Percentiles rank a stretch among this genome's conserved stretches.
phyloP scores from a whole-genome alignment of 768 basidiomycete species.

The Mycena olivaceomarginata region DNA sequence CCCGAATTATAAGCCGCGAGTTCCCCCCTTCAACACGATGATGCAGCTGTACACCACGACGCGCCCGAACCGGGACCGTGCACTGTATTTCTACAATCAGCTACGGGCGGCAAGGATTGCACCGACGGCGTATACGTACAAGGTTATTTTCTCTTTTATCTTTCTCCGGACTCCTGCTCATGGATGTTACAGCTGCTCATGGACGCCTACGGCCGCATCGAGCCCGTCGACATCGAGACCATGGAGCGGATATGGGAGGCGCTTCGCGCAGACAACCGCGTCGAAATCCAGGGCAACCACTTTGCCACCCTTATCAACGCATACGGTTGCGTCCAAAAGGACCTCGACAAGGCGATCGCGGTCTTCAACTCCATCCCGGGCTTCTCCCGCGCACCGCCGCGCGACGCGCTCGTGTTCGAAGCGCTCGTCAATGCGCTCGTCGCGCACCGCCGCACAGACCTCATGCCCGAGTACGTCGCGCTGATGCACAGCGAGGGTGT shows the following conservation, averaged over 20 bases:
- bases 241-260: slow-evolving; percentile 84
- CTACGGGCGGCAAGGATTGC: slow-evolving; percentile 76
- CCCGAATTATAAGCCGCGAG: slow-evolving; percentile 87
- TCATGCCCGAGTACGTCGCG: slow-evolving; percentile 80
- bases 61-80: slow-evolving; percentile 89
- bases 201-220: slow-evolving; percentile 91
- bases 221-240: slow-evolving; percentile 83
- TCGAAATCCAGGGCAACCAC: slow-evolving; percentile 67
- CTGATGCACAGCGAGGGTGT: slow-evolving; percentile 79
- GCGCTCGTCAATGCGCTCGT: slow-evolving; percentile 92
- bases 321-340: slow-evolving; percentile 86
- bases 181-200: slow-evolving; percentile 52
- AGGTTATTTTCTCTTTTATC: slow-evolving; percentile 67
- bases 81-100: slow-evolving; percentile 84
- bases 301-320: slow-evolving; percentile 93
- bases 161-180: slow-evolving; percentile 70
- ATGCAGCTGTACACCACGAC: slow-evolving; percentile 96
- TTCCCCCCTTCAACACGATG: slow-evolving; percentile 99
- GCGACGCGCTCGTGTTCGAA: slow-evolving; percentile 93
- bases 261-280: slow-evolving; percentile 67
- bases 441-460: slow-evolving; percentile 85
- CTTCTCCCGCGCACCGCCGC: slow-evolving; percentile 71
- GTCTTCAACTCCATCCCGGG: slow-evolving; percentile 85
- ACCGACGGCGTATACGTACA: slow-evolving; percentile 96
- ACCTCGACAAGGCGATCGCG: slow-evolving; percentile 85